phyloP scores from a whole-genome alignment of 2,329 filamentous ascomycete species.

The Incumbomyces delicatus region DNA sequence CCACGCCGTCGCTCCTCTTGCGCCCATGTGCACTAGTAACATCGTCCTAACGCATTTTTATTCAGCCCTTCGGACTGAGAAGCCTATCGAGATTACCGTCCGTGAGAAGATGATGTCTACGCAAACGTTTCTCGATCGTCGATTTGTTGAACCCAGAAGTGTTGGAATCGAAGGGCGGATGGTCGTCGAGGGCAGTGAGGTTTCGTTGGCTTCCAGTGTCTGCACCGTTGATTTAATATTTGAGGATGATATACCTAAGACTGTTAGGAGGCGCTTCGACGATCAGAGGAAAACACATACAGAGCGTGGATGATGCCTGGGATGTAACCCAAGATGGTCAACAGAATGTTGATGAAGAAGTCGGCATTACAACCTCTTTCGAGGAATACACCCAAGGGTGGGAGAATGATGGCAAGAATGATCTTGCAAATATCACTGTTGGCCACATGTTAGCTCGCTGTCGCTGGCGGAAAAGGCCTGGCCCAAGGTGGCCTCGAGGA shows the following conservation, averaged over 20 bases:
- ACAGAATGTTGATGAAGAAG: slow-evolving; percentile 82
- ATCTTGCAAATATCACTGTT: slow-evolving; percentile 53
- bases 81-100: too few species aligned
- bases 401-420: slow-evolving; percentile 81
- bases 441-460: background rate
- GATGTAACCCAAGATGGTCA: slow-evolving; percentile 68
- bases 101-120: too few species aligned
- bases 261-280: slow-evolving; percentile 8
- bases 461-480: background rate
- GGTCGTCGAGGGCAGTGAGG: too few species aligned
- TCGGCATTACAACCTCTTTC: slow-evolving; percentile 83
- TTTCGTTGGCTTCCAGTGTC: too few species aligned
- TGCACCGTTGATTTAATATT: slow-evolving; percentile 51
- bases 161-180: too few species aligned
- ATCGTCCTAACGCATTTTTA: too few species aligned
- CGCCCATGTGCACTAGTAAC: too few species aligned
- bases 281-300: slow-evolving; percentile 43
- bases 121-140: too few species aligned
- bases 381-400: slow-evolving; percentile 85
- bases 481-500: slow-evolving; percentile 6
- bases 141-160: too few species aligned
- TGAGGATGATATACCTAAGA: slow-evolving; percentile 70
- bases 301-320: slow-evolving; percentile 86
- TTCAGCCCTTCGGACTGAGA: too few species aligned
- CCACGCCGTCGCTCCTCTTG: background rate